These are phyloP conservation scores for Cutaneotrichosporon mucoides DNA, from an alignment of 1,284 basidiomycete genomes.

Conservation along the genomic window DNA sequence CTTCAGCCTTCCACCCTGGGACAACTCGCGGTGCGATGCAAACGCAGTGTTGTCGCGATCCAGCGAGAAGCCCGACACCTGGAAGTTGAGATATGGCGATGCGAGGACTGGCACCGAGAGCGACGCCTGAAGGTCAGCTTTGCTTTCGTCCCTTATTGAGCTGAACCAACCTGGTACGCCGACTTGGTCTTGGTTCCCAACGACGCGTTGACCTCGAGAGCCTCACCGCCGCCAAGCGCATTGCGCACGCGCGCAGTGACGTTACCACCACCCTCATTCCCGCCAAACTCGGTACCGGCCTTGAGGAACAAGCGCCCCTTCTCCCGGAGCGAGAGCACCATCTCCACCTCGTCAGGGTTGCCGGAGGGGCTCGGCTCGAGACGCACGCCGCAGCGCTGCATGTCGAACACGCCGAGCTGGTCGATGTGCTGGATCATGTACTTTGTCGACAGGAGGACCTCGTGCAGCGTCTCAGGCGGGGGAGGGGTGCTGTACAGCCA, in stretches of 20 bases:
- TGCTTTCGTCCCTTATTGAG: not conserved
- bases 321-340: constrained; percentile 75
- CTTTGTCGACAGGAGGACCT: constrained; percentile 65
- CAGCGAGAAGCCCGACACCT: constrained; percentile 46
- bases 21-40: constrained; percentile 50
- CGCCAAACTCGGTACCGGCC: constrained; percentile 87
- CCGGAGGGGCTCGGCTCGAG: constrained; percentile 66
- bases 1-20: constrained; percentile 47
- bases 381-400: constrained; percentile 57
- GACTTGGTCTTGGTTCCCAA: constrained; percentile 84
- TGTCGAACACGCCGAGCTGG: constrained; percentile 69
- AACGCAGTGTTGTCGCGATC: constrained; percentile 53
- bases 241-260: constrained; percentile 77
- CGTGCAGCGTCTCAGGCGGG: constrained; percentile 55
- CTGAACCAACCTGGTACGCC: constrained; percentile 56
- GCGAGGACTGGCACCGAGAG: constrained; percentile 44
- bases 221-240: constrained; percentile 87
- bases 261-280: constrained; percentile 84
- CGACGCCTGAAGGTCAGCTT: constrained; percentile 25
- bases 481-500: constrained; percentile 42
- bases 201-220: constrained; percentile 74
- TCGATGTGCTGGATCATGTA: constrained; percentile 62
- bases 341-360: constrained; percentile 69
- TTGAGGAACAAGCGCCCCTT: constrained; percentile 74
- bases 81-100: constrained; percentile 44